A percentile compares a stretch with the other conserved stretches of the same genome.
These are phyloP conservation scores for Penicillium italicum DNA, from an alignment of 2,329 filamentous ascomycete genomes.

Conservation along the genomic window DNA sequence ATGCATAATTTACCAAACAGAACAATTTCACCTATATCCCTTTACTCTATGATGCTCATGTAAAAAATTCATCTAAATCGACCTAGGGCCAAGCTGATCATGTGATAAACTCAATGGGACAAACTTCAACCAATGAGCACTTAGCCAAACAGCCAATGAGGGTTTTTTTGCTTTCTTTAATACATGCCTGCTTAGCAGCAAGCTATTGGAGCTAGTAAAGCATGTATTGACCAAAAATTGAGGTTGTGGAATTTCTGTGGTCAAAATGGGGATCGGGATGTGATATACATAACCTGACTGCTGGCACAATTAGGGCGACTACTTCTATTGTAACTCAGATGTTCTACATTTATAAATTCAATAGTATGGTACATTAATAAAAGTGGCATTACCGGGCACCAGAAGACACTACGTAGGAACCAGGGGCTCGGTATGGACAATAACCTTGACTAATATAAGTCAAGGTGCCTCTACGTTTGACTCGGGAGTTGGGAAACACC, in stretches of 20 bases:
- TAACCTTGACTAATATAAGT: not conserved
- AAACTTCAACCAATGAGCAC: not conserved
- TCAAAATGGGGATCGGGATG: not conserved
- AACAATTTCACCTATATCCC: not conserved
- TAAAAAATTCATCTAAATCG: not conserved
- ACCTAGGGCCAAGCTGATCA: not conserved
- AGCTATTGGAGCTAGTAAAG: not conserved
- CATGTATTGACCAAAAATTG: not conserved
- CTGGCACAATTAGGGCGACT: too few species aligned
- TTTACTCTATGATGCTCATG: not conserved
- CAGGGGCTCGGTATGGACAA: not conserved
- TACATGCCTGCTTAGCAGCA: not conserved
- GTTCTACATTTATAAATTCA: not conserved
- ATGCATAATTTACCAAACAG: not conserved
- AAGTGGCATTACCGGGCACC: not conserved
- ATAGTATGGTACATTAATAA: not conserved
- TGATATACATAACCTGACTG: not conserved
- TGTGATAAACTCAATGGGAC: not conserved
- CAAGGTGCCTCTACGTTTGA: not conserved
- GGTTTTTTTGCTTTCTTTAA: not conserved
- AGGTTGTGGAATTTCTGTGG: not conserved
- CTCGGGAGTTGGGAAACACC: not conserved
- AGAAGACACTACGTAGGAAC: not conserved
- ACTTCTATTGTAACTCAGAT: not conserved
- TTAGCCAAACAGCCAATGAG: not conserved